Percentiles rank a stretch among this genome's conserved stretches.
These are phyloP conservation scores for Russula emetica DNA, from an alignment of 768 basidiomycete species.

Conservation along the genomic window DNA sequence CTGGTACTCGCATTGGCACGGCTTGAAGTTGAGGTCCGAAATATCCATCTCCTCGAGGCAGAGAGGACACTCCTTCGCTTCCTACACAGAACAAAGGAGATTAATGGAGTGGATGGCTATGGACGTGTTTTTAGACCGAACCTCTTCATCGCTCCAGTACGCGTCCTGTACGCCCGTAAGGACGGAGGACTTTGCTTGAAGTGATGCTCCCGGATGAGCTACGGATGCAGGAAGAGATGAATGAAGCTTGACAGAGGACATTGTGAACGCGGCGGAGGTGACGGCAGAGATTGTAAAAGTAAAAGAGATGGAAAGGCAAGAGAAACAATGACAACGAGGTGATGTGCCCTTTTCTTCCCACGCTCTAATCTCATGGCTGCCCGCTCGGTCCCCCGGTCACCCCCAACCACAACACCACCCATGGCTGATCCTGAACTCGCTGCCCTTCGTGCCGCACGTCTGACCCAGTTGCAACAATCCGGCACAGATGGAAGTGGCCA, in stretches of 20 bases:
- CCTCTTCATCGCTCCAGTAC: constrained; percentile 94
- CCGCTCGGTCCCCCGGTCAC: neutral
- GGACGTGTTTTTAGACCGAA: constrained; percentile 35
- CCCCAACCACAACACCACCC: neutral
- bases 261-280: constrained; percentile 28
- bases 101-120: neutral
- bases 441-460: constrained; percentile 43
- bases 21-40: constrained; percentile 98
- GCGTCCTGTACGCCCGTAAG: constrained; percentile 90
- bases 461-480: constrained; percentile 39
- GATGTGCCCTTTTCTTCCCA: constrained; percentile 18
- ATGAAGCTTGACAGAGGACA: constrained; percentile 55
- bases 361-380: neutral
- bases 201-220: constrained; percentile 60
- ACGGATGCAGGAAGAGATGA: constrained; percentile 70
- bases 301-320: constrained; percentile 11
- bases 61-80: constrained; percentile 95
- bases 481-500: constrained; percentile 23
- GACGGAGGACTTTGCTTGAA: constrained; percentile 81
- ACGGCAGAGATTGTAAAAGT: constrained; percentile 2
- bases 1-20: constrained; percentile 98
- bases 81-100: constrained; percentile 45
- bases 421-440: constrained; percentile 41
- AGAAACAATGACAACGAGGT: constrained; percentile 28
- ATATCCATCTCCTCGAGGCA: constrained; percentile 99